These are phyloP conservation scores for Phlebiopsis gigantea DNA, from an alignment of 768 basidiomycete genomes.

Conservation along the genomic window DNA sequence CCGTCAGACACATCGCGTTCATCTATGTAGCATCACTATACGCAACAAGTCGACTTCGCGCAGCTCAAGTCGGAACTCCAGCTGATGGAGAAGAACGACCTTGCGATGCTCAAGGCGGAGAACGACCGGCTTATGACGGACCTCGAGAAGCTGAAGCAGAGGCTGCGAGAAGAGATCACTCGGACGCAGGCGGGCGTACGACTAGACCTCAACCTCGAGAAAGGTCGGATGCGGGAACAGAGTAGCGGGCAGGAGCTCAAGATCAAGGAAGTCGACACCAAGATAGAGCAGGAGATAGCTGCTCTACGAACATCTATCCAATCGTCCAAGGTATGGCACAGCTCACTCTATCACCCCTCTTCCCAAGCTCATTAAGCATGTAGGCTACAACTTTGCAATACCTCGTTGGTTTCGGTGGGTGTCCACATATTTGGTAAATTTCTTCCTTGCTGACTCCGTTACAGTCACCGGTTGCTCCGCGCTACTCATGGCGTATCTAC, in stretches of 20 bases:
- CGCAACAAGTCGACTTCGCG: constrained; percentile 95
- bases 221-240: constrained; percentile 93
- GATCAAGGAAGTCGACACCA: constrained; percentile 95
- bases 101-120: constrained; percentile 92
- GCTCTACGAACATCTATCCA: constrained; percentile 78
- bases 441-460: not conserved
- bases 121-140: constrained; percentile 90
- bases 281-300: constrained; percentile 95
- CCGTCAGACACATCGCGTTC: too few relatives aligned
- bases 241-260: constrained; percentile 87
- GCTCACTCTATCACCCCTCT: not conserved
- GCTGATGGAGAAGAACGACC: constrained; percentile 94
- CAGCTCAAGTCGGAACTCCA: constrained; percentile 95
- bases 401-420: constrained; percentile 79
- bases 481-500: constrained; percentile 80
- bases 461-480: constrained; percentile 83
- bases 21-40: constrained; percentile 70
- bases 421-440: not conserved
- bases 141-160: constrained; percentile 92
- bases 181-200: constrained; percentile 91
- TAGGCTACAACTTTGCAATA: constrained; percentile 85
- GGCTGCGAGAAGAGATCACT: constrained; percentile 86
- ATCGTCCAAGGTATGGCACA: constrained; percentile 62
- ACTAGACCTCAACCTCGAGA: constrained; percentile 93
- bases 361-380: not conserved